Conservation (phyloP, 805 yeast genomes). For the Candida stauntonica region DNA sequence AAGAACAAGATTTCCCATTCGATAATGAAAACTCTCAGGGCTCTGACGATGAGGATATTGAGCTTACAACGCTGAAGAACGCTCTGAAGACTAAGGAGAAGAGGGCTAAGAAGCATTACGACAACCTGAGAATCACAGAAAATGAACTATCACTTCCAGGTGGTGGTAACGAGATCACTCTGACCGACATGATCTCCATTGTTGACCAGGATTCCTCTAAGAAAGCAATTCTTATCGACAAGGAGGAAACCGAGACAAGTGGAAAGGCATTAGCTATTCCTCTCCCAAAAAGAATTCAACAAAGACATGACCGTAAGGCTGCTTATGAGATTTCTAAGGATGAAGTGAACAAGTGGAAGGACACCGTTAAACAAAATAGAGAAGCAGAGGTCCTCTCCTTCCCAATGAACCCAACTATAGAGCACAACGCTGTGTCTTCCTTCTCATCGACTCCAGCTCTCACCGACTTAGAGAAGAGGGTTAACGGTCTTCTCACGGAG, state of each 20-base stretch:
- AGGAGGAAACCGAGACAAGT: constrained; percentile 31
- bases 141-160: constrained; percentile 68
- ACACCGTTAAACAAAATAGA: constrained; percentile 71
- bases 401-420: constrained; percentile 52
- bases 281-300: constrained; percentile 78
- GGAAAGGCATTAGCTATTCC: constrained; percentile 67
- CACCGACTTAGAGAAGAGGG: constrained; percentile 63
- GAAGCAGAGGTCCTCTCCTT: constrained; percentile 81
- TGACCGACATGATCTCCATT: constrained; percentile 72
- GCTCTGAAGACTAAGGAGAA: constrained; percentile 33
- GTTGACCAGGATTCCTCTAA: constrained; percentile 46
- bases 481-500: constrained; percentile 53
- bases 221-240: constrained; percentile 45
- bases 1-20: constrained; percentile 36
- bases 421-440: constrained; percentile 47
- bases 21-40: constrained; percentile 34
- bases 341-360: constrained; percentile 87
- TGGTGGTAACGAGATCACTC: constrained; percentile 51
- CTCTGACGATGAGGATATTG: constrained; percentile 46
- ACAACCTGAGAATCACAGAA: constrained; percentile 53
- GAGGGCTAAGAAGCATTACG: constrained; percentile 44
- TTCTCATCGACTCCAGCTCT: constrained; percentile 42
- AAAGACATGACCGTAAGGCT: constrained; percentile 79
- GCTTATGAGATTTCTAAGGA: constrained; percentile 87
- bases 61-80: constrained; percentile 46